Evolutionary conservation across 345 rosid genomes (phyloP).

Genomic region (Aethionema arabicum): DNA sequence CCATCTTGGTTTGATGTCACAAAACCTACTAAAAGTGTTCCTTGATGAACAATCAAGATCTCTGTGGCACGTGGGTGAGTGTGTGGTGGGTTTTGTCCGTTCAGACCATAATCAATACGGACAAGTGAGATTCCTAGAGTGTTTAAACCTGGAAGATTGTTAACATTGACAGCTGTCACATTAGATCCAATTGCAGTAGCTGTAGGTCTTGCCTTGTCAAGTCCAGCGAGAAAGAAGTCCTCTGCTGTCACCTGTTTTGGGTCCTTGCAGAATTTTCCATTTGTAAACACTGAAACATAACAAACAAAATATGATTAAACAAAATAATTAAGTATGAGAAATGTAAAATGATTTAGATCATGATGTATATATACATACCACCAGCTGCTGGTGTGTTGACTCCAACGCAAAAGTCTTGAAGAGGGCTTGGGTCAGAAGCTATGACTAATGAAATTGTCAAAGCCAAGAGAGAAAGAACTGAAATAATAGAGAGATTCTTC

Average conservation of each 20-base stretch:
- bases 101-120: slow-evolving; percentile 20
- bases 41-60: slow-evolving; percentile 17
- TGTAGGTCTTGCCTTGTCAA: slow-evolving; percentile 1
- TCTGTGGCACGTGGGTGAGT: slow-evolving; percentile 41
- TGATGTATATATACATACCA: slow-evolving; percentile 6
- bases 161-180: slow-evolving; percentile 12
- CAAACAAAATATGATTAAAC: not conserved
- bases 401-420: slow-evolving; percentile 26
- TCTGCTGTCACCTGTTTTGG: slow-evolving; percentile 7
- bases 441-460: slow-evolving; percentile 9
- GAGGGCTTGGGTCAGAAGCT: slow-evolving; percentile 24
- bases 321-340: not conserved
- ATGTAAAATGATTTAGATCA: not conserved
- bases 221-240: slow-evolving; percentile 29
- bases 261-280: slow-evolving; percentile 31
- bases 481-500: slow-evolving; percentile 7
- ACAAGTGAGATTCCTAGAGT: slow-evolving; percentile 33
- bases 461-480: slow-evolving; percentile 3
- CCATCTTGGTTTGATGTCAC: slow-evolving; percentile 25
- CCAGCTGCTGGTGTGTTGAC: not conserved
- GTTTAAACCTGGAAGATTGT: slow-evolving; percentile 24
- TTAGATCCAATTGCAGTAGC: not conserved
- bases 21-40: slow-evolving; percentile 29
- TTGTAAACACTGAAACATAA: slow-evolving; percentile 9
- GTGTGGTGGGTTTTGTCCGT: slow-evolving; percentile 35